Evolutionary conservation across 2,329 filamentous ascomycete genomes (phyloP), one percentile per base, ranked within the genome.

Genomic region (Fusarium incarnatum): DNA sequence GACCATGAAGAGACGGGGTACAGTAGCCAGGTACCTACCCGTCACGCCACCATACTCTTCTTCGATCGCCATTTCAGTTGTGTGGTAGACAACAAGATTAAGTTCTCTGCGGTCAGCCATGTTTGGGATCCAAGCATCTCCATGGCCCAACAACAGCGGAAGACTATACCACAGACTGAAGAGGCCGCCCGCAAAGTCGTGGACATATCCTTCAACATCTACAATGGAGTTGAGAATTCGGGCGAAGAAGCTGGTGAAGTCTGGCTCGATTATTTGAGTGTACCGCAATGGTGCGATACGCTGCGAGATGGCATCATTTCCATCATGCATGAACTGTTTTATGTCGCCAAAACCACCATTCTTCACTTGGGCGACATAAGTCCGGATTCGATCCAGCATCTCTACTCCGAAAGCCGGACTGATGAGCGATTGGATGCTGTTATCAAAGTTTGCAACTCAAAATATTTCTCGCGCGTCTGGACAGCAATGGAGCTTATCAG

Each of bases 401-500:
- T 56, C 1, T 59, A 45, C 9, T 16, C 32, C 0, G 22, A 56
- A 2, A n/a, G 2, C 4, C 16, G 23, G 3, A 28, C 56, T 28
- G 5, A 3, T 6, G 49, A 56, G 3, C n/a, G 56, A 0, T 22
- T 59, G n/a, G 12, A 22, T 1, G 9, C 56, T 6, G 20, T 46
- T 2, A 13, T 56, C 4, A 13, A 2, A 1, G n/a, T 56, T 25
- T 59, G 56, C 40, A 59, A 59, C 40, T 25, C 30, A 11, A 56
- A 20, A 6, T 59, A 40, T 8, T 59, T 56, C 50, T 28, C 23
- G 1, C 56, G 56, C 1, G 7, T 59, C n/a, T 59, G 56, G 56
- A 56, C 56, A 0, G 30, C 49, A 1, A 46, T 59, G 56, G 41
- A 56, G 30, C 28, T 59, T 15, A 59, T 59, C 50, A 59, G 50